Base-by-base conservation (phyloP, 495 filamentous ascomycete species). In the Chaetomium tenue region DNA sequence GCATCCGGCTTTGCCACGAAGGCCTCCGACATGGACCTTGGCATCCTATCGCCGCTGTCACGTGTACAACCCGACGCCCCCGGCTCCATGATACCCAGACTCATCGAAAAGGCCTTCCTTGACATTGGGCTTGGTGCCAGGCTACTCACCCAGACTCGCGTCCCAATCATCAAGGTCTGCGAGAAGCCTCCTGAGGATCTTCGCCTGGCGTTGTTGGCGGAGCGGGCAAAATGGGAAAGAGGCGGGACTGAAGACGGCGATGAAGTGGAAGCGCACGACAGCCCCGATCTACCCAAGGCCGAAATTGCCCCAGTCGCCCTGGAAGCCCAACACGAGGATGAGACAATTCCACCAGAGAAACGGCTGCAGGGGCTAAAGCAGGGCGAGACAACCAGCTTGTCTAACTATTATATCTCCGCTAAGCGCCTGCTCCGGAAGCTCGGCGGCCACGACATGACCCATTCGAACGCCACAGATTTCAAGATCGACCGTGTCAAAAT, bases 111-210 rank as follows among this genome's bases (percentile, higher is more conserved):
- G 66, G 79, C 79, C 2, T 78, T 94, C n/a, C 78, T 92, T n/a
- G 80, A 89, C 5, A 67, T 79, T 39, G 89, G 88, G 0, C 85
- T 86, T 63, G 88, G 88, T 46, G 89, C 87, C 23, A 80, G 88
- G 1, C 74, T 93, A 9, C 81, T 93, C 9, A 86, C 88, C 23
- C 82, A 80, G 42, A 92, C 91, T 9, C 82, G 90, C 65, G 86
- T 92, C 33, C 91, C 91, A 25, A 93, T 94, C 61, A 86, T 95
- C 70, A 91, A 91, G 67, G 76, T 95, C 37, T 92, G 89, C 74
- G 83, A 92, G 70, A 83, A 81, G 61, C 89, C 89, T 6, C 78
- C 79, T 0, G 68, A 74, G 6, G 73, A 81, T 25, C 79, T 91
- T 18, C 77, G 78, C 18, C 46, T 65, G 5, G 78, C 76, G 18